Base-by-base conservation (phyloP, 1,284 basidiomycete genomes). In the Laetiporus sulphureus region DNA sequence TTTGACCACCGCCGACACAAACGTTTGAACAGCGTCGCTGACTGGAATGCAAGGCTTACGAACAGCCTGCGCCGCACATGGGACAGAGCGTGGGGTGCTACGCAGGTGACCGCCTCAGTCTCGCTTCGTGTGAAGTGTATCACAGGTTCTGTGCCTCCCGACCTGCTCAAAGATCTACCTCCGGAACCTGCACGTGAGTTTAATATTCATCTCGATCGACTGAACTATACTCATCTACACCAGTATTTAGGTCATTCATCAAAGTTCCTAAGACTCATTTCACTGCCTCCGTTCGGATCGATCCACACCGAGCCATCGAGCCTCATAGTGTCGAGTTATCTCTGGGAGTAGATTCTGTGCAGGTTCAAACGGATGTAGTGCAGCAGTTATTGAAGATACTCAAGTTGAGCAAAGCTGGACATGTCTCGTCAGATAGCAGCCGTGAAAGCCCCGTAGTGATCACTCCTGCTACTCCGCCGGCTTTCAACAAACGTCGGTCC, bases 61-160 rank as follows among this genome's bases (percentile, higher is more conserved):
- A 71, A 68, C 39, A 79, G 82, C 49, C 65, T 83, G 36, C 69
- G 65, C 12, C 67, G 81, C 43, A 77, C 82, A 30, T 73, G 83
- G 68, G 77, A 83, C 43, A 69, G 75, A 38, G 83, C 81, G 21
- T 74, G 81, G 67, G 82, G 79, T 18, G 69, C 68, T 36, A 78
- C 75, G 32, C 71, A 71, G 44, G 81, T 77, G 20, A 68, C 66
- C 15, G 71, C 72, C 2, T 68, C 67, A 2, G 56, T 83, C 36
- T 64, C 68, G 30, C 57, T 87, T 22, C 69, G 64, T 29, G 54
- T 82, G 35, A 64, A 65, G 34, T 67, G 72, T 40, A 58, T 84
- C 23, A 57, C 63, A 37, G 77, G 75, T 5, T 39, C 41, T 32
- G 53, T 69, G 57, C 32, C 32, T 16, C 23, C 39, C 6, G 24